Percentiles rank a stretch among this genome's conserved stretches.
Evolutionary conservation across 495 filamentous ascomycete genomes (phyloP).

Genomic region (Hypoxylon rickii): DNA sequence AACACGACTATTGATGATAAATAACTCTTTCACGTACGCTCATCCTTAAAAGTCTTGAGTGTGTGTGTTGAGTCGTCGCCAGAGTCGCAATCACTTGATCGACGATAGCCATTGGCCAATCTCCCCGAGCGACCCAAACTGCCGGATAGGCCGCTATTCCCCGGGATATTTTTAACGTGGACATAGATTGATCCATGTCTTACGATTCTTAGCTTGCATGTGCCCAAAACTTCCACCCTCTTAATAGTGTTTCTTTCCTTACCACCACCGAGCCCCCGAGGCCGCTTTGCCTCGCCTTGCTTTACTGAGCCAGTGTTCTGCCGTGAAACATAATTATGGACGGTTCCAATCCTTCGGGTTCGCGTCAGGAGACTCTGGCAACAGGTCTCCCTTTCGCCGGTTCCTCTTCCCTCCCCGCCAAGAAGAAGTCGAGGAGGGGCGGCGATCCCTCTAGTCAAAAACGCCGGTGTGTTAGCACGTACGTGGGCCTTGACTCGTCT

Average conservation of each 20-base stretch:
- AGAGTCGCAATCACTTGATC: neutral
- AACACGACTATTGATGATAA: too few species aligned
- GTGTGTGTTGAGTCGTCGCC: neutral
- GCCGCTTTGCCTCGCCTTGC: slow-evolving; percentile 13
- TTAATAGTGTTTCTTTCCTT: slow-evolving; percentile 30
- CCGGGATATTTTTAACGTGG: slow-evolving; percentile 5
- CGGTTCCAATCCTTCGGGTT: slow-evolving; percentile 26
- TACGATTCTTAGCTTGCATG: slow-evolving; percentile 24
- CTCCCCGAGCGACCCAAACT: slow-evolving; percentile 16
- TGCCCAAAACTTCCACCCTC: slow-evolving; percentile 17
- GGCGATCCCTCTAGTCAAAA: slow-evolving; percentile 63
- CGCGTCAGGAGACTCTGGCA: slow-evolving; percentile 16
- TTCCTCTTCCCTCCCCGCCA: slow-evolving; percentile 34
- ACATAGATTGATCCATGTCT: slow-evolving; percentile 23
- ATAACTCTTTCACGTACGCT: too few species aligned
- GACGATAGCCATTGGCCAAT: slow-evolving; percentile 11
- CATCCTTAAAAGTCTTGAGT: too few species aligned
- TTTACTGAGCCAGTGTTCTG: neutral
- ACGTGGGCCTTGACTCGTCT: slow-evolving; percentile 17
- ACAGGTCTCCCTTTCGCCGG: slow-evolving; percentile 19
- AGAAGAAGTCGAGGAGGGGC: slow-evolving; percentile 57
- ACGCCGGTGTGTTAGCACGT: slow-evolving; percentile 85
- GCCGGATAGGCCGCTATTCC: slow-evolving; percentile 19
- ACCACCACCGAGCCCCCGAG: slow-evolving; percentile 1
- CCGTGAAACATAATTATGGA: slow-evolving; percentile 28